Evolutionary conservation across 805 yeast species (phyloP), one percentile per base, ranked within the genome.

Genomic region (Candida sphagnicola): DNA sequence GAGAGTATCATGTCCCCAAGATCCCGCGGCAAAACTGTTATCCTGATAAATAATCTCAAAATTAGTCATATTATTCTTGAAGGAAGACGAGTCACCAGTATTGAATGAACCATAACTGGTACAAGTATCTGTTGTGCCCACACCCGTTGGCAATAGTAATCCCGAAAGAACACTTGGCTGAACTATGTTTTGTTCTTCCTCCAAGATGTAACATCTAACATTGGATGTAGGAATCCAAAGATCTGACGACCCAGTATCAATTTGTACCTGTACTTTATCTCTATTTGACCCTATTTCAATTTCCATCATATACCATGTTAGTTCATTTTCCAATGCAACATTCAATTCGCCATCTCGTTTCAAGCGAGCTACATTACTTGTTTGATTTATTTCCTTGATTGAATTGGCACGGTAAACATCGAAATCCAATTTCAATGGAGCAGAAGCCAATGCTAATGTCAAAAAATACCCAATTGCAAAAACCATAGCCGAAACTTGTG

Each of bases 1-100:
- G 18, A 54, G 37, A 25, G 28, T 29, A 37, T 57, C 66, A 3
- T 35, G 35, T 4, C 57, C 62, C 78, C 80, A 80, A 10, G 47
- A 43, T 8, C 85, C 86, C 8, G 53, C 47, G 8, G 79, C 80
- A 43, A 59, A 69, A 5, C 71, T 58, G 17, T 65, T 63, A 46
- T 77, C 82, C 12, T 71, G 72, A 51, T 78, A 79, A 33, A 52
- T 25, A 18, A 39, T 31, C n/a, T 3, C 13, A 17, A 40, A 42
- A 3, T n/a, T n/a, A 4, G 28, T 11, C 15, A 4, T 31, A 18
- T 34, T 34, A 5, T 28, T 23, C 4, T 21, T n/a, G 35, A 33
- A 31, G 5, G 25, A 16, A n/a, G 11, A 16, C 4, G 31, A 24
- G 8, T 24, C 37, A 18, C 25, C 18, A 61, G 41, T 43, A 40